Conservation (phyloP, 805 yeast species). For the Spathaspora passalidarum region DNA sequence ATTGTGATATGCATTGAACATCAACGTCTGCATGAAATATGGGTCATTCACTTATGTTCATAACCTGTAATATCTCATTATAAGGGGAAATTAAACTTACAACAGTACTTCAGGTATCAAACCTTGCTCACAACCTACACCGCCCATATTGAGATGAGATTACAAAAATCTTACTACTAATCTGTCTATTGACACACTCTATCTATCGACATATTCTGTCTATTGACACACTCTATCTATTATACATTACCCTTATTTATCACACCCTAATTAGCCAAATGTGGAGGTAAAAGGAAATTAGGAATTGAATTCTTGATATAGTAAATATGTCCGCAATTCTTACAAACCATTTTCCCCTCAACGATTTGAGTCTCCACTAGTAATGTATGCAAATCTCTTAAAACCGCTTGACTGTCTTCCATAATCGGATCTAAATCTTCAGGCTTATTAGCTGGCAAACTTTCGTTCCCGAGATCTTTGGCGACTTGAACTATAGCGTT, state of each 20-base stretch:
- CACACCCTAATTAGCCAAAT: slow-evolving; percentile 37
- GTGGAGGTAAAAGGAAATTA: slow-evolving; percentile 91
- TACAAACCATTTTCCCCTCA: slow-evolving; percentile 88
- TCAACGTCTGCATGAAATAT: too few relatives aligned
- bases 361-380: slow-evolving; percentile 80
- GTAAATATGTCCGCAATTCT: slow-evolving; percentile 82
- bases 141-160: too few relatives aligned
- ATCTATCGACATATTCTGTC: background rate
- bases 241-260: slow-evolving; percentile 1
- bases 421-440: slow-evolving; percentile 49
- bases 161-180: too few relatives aligned
- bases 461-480: slow-evolving; percentile 56
- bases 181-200: too few relatives aligned
- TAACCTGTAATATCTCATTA: too few relatives aligned
- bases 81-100: too few relatives aligned
- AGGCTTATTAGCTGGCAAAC: slow-evolving; percentile 63
- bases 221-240: background rate
- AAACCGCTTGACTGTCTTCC: slow-evolving; percentile 50
- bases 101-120: too few relatives aligned
- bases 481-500: slow-evolving; percentile 77
- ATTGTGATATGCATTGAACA: too few relatives aligned
- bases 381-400: slow-evolving; percentile 73
- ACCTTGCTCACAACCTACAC: too few relatives aligned
- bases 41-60: too few relatives aligned
- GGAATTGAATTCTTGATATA: slow-evolving; percentile 92